Evolutionary conservation across 306 rosid genomes (phyloP).

Genomic region (Quercus berberidifolia): DNA sequence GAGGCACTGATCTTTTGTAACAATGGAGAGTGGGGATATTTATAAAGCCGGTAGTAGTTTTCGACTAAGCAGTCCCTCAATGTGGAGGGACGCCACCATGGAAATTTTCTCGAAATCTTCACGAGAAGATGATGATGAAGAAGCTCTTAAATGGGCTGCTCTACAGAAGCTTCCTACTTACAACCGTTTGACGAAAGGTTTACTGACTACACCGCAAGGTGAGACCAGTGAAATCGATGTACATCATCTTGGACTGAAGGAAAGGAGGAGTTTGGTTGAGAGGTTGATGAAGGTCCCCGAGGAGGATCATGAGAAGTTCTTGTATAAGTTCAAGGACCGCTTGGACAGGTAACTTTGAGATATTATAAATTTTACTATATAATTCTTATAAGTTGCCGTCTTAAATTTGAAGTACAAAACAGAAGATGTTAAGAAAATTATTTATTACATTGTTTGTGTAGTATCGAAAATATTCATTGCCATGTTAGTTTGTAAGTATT

Average conservation of each 20-base stretch:
- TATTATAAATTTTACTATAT: no score
- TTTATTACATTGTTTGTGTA: no score
- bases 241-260: constrained; percentile 39
- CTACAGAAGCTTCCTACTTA: constrained; percentile 74
- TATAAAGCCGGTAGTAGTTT: constrained; percentile 32
- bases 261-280: constrained; percentile 33
- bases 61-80: constrained; percentile 20
- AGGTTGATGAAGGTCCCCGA: constrained; percentile 39
- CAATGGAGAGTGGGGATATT: constrained; percentile 43
- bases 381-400: no score
- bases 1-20: not conserved
- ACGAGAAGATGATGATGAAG: constrained; percentile 49
- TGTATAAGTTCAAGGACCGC: constrained; percentile 55
- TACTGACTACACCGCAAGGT: constrained; percentile 45
- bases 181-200: constrained; percentile 63
- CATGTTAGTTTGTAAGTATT: no score
- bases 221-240: constrained; percentile 47
- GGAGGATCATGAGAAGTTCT: constrained; percentile 44
- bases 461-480: no score
- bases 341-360: constrained; percentile 48
- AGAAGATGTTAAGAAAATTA: no score
- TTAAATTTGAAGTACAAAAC: no score
- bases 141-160: constrained; percentile 69
- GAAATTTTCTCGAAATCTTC: constrained; percentile 50
- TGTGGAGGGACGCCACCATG: constrained; percentile 37